Percentiles rank a stretch among this genome's conserved stretches.
These are phyloP conservation scores for Gracilaria gracilis DNA, from an alignment of 23 red algal genomes.

Conservation along the genomic window DNA sequence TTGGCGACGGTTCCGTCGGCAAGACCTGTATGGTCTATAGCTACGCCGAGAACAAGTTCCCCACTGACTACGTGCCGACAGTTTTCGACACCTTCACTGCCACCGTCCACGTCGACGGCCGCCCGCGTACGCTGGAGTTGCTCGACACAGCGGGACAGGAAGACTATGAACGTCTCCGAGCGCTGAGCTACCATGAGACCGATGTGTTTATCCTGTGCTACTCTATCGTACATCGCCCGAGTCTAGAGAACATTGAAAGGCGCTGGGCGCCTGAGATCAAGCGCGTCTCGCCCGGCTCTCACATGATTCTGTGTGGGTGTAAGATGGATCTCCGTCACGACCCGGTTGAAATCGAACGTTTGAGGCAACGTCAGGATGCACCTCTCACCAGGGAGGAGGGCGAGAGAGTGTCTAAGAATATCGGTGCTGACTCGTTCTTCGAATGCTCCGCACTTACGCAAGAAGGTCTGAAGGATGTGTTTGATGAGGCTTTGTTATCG, in stretches of 20 bases:
- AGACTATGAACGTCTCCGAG: constrained; percentile 95
- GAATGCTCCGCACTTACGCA: constrained; percentile 96
- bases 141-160: constrained; percentile 98
- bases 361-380: constrained; percentile 70
- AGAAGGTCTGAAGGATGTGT: constrained; percentile 96
- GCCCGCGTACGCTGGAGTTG: constrained; percentile 85
- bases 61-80: constrained; percentile 95
- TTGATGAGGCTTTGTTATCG: constrained; percentile 90
- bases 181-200: constrained; percentile 88
- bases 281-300: constrained; percentile 71
- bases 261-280: constrained; percentile 94
- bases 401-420: constrained; percentile 68
- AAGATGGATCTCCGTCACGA: constrained; percentile 93
- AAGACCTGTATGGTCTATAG: constrained; percentile 98
- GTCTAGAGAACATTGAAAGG: constrained; percentile 89
- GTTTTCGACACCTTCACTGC: constrained; percentile 98
- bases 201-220: constrained; percentile 96
- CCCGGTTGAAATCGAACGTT: constrained; percentile 78
- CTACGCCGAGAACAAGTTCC: constrained; percentile 95
- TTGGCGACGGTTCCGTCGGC: constrained; percentile 97
- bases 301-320: constrained; percentile 93
- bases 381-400: constrained; percentile 89
- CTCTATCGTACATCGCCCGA: constrained; percentile 87
- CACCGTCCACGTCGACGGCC: constrained; percentile 91
- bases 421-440: constrained; percentile 85